Base-by-base conservation (phyloP, 2,329 filamentous ascomycete species). In the Microdochium trichocladiopsis region DNA sequence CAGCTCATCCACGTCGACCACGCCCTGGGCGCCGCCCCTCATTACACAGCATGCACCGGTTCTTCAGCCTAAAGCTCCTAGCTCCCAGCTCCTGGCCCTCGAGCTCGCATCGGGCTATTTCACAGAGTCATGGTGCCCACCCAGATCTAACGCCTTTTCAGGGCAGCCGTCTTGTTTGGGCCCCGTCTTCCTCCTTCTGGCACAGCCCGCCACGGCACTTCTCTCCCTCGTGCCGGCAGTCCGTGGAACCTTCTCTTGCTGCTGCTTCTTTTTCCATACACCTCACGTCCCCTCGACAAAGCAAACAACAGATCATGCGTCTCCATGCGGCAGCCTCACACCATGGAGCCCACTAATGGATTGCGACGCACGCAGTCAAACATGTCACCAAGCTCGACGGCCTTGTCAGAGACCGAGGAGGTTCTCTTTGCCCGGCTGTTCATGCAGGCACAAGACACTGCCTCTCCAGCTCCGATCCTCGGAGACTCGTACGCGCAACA, bases 401-500 rank as follows among this genome's bases (percentile, higher is more conserved):
- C 9, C 4, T 18, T 48, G 47, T 4, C 47, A 18, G 23, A 25
- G 25, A 25, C 22, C 18, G 47, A 48, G 47, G 47, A 48, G 47
- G 12, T 48, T n/a, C 23, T 25, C 23, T 48, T 48, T 25, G 47
- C 47, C 47, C 16, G 47, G 31, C 50, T 54, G 3, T 51, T 49
- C 45, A 48, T 55, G 25, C 55, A 53, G 2, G 53, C 49, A n/a
- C 31, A 41, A 12, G 55, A 57, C 36, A 53, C 55, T 37, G 50
- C 28, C 28, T 45, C 49, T 12, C 50, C 55, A 12, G 31, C 28
- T 21, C 53, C 55, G n/a, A 48, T 57, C 22, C 53, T 55, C 24
- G 50, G 50, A 33, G 55, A 57, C 37, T 33, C 50, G 4, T 55
- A 52, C 25, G 53, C 55, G n/a, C 45, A 52, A 43, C 53, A 53